Conservation (phyloP, 768 basidiomycete genomes). For the Lyophyllum atratum region DNA sequence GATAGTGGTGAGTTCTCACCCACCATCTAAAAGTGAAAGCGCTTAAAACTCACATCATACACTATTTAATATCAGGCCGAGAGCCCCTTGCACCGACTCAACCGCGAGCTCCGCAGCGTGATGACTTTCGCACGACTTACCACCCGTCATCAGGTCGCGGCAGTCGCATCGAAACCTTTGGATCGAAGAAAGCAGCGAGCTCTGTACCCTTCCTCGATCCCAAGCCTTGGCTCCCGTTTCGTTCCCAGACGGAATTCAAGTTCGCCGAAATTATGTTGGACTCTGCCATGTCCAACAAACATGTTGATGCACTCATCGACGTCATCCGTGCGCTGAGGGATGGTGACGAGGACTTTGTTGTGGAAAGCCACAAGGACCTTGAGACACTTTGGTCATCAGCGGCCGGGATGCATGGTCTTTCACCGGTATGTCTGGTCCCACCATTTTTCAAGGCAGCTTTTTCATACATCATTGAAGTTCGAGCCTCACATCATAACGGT, state of each 20-base stretch:
- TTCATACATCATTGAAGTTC: background rate
- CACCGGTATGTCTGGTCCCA: slow-evolving; percentile 12
- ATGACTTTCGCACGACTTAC: slow-evolving; percentile 2
- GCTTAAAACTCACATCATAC: too few relatives aligned
- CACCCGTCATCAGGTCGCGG: background rate
- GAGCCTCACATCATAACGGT: background rate
- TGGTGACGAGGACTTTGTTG: slow-evolving; percentile 7
- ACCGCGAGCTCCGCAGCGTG: background rate
- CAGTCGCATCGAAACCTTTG: background rate
- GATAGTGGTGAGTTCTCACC: too few relatives aligned
- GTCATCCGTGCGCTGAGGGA: slow-evolving; percentile 1
- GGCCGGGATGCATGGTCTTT: slow-evolving; percentile 17
- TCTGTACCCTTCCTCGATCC: background rate
- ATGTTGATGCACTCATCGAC: slow-evolving; percentile 9
- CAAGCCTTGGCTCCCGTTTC: slow-evolving; percentile 3
- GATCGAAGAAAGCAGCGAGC: background rate
- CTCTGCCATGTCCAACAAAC: slow-evolving; percentile 12
- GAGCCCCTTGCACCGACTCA: too few relatives aligned
- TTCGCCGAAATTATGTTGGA: slow-evolving; percentile 22
- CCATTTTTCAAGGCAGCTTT: background rate
- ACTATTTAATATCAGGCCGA: too few relatives aligned
- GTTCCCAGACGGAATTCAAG: background rate
- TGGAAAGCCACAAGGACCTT: slow-evolving; percentile 18
- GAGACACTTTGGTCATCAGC: slow-evolving; percentile 16
- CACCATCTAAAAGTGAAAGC: too few relatives aligned